Evolutionary conservation across 306 rosid species (phyloP).

Genomic region (Fagus crenata): DNA sequence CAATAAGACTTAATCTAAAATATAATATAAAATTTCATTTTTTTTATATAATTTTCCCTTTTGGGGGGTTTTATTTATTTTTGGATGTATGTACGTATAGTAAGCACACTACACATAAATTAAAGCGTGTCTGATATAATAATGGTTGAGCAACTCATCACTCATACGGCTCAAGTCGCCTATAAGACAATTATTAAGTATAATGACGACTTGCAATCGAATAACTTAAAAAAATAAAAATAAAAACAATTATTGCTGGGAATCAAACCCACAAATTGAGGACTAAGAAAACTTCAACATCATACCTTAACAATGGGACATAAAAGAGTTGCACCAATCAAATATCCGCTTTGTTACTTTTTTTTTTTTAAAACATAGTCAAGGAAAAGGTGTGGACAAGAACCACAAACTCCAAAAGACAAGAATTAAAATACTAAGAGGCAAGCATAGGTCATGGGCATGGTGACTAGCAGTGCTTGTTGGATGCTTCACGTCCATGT

Average conservation of each 20-base stretch:
- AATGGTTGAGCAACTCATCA: not conserved
- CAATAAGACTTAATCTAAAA: too few relatives aligned
- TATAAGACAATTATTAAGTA: not conserved
- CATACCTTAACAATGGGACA: conserved; percentile 5
- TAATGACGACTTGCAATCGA: not conserved
- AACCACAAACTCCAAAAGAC: conserved; percentile 15
- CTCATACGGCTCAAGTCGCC: conserved; percentile 10
- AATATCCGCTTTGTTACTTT: not conserved
- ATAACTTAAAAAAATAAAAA: not conserved
- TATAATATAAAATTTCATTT: too few relatives aligned
- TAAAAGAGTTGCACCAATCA: conserved; percentile 23
- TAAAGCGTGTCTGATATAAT: too few relatives aligned
- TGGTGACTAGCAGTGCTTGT: conserved; percentile 18
- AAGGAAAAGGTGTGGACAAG: conserved; percentile 10
- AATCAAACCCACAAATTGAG: not conserved
- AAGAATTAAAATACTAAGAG: not conserved
- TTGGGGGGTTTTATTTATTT: too few relatives aligned
- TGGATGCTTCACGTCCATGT: conserved; percentile 33
- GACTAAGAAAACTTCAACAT: not conserved
- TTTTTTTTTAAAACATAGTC: not conserved
- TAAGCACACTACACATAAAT: too few relatives aligned
- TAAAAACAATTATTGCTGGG: not conserved
- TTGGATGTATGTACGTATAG: too few relatives aligned
- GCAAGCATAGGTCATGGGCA: conserved; percentile 29
- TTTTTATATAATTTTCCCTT: too few relatives aligned